phyloP scores from a whole-genome alignment of 495 filamentous ascomycete genomes.

The Podospora pseudopauciseta region DNA sequence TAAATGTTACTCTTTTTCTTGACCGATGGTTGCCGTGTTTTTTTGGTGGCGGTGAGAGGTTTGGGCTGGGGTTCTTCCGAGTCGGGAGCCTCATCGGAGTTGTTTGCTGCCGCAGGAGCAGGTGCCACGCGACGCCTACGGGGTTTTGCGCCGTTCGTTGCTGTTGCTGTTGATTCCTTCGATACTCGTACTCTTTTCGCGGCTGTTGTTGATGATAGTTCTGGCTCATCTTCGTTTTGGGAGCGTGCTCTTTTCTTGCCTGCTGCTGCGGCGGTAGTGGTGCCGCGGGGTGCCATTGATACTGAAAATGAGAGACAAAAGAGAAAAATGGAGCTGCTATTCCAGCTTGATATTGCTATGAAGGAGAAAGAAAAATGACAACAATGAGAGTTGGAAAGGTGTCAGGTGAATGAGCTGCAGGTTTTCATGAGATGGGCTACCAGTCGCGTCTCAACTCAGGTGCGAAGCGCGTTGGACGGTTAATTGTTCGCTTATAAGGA shows the following conservation, averaged over 20 bases:
- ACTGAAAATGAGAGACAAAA: background rate
- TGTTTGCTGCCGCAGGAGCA: constrained; percentile 3
- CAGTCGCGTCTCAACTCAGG: background rate
- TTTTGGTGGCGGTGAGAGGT: constrained; percentile 11
- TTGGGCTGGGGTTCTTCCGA: constrained; percentile 19
- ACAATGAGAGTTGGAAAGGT: background rate
- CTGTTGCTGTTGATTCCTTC: constrained; percentile 19
- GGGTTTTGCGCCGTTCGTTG: constrained; percentile 25
- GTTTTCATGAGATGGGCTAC: background rate
- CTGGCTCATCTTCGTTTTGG: constrained; percentile 20
- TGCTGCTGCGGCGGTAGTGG: constrained; percentile 4
- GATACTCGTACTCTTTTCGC: constrained; percentile 34
- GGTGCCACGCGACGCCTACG: constrained; percentile 1
- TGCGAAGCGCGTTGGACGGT: background rate
- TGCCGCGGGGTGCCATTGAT: constrained; percentile 8
- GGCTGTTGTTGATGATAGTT: constrained; percentile 14
- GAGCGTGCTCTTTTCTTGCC: constrained; percentile 22
- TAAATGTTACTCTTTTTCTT: constrained; percentile 29
- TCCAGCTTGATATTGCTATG: background rate
- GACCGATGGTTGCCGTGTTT: background rate
- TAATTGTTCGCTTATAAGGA: background rate
- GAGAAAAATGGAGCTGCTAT: background rate
- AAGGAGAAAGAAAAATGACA: background rate
- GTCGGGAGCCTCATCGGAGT: constrained; percentile 25
- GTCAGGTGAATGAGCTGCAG: background rate